Evolutionary conservation across 192 early-diverging fungal species (phyloP).

Genomic region (Coemansia pectinata): DNA sequence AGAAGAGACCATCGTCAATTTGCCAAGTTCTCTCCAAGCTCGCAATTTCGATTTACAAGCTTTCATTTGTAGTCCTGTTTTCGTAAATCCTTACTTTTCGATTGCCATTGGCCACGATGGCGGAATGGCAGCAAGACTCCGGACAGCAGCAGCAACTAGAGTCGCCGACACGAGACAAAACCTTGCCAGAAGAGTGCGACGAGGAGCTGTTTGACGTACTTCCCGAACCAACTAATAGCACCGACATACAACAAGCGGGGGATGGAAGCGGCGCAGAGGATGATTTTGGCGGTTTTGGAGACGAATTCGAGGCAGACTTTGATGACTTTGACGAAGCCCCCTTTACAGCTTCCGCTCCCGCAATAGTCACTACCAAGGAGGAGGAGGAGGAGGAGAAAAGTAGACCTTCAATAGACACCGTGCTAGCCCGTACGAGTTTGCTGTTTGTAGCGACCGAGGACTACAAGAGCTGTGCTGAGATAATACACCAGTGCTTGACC

Average conservation of each 20-base stretch:
- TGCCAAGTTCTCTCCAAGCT: neutral
- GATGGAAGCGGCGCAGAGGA: neutral
- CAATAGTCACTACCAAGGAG: neutral
- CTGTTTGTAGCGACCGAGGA: constrained; percentile 4
- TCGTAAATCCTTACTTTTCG: neutral
- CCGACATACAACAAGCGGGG: neutral
- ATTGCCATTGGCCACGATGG: constrained; percentile 5
- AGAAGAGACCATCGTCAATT: neutral
- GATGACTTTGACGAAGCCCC: constrained; percentile 13
- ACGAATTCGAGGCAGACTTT: constrained; percentile 23
- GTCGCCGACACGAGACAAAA: neutral
- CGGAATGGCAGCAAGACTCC: constrained; percentile 7
- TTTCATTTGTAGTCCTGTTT: neutral
- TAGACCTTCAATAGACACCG: neutral
- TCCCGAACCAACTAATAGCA: neutral
- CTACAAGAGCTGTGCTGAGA: neutral
- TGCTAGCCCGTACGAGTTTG: constrained; percentile 1
- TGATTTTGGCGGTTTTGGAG: constrained; percentile 25
- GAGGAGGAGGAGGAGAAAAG: neutral
- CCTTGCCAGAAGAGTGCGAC: neutral
- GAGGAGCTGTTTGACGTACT: neutral
- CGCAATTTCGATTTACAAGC: neutral
- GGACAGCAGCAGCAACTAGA: neutral
- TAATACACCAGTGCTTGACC: constrained; percentile 16
- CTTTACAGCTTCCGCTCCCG: neutral